Conservation (phyloP, 345 rosid genomes). For the Hibiscus syriacus region DNA sequence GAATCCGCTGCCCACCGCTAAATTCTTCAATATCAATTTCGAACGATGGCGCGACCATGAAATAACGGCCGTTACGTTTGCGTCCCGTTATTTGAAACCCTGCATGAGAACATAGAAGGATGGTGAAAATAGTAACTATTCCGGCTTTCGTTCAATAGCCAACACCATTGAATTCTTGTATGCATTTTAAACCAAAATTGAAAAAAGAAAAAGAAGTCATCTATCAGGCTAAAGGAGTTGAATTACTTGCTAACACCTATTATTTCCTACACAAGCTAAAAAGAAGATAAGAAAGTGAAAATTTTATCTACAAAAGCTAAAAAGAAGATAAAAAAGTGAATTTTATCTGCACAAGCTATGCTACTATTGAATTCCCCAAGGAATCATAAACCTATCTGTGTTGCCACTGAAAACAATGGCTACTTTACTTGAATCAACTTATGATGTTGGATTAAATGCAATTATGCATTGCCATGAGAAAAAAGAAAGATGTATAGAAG, state of each 20-base stretch:
- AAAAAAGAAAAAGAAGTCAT: neutral
- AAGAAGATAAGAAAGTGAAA: neutral
- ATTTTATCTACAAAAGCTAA: neutral
- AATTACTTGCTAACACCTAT: neutral
- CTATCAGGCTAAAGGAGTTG: neutral
- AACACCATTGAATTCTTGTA: neutral
- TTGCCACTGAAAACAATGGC: conserved; percentile 18
- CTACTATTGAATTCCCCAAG: conserved; percentile 2
- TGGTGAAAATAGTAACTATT: neutral
- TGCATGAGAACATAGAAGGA: neutral
- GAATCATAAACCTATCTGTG: neutral
- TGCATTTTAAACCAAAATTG: neutral
- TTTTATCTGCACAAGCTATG: neutral
- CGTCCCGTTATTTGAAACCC: too few species aligned
- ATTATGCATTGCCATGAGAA: too few species aligned
- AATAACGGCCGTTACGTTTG: too few species aligned
- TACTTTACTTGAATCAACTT: conserved; percentile 30
- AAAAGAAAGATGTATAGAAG: conserved; percentile 14
- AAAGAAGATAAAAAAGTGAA: neutral
- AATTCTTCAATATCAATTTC: too few species aligned
- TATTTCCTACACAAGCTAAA: neutral
- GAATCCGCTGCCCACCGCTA: too few species aligned
- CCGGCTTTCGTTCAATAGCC: neutral
- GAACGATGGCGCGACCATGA: too few species aligned
- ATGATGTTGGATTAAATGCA: too few species aligned